Evolutionary conservation across 108 stramenopile species (phyloP).

Genomic region (Cyclotella choctawhatcheeana): DNA sequence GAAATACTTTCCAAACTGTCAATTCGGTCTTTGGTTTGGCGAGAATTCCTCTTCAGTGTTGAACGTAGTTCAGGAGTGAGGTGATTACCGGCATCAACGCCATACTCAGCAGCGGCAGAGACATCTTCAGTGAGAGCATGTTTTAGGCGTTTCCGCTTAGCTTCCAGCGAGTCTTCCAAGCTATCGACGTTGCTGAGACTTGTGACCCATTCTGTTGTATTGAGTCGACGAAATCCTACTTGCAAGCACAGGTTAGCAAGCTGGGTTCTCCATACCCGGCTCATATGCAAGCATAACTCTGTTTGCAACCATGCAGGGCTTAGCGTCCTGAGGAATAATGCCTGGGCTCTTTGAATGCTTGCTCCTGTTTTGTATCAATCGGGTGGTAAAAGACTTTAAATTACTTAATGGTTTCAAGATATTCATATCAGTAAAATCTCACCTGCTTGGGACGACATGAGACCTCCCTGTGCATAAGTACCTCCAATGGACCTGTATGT

Average conservation of each 20-base stretch:
- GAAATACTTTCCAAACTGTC: conserved; percentile 10
- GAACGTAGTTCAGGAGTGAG: too few species aligned
- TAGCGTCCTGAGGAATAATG: conserved; percentile 70
- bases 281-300: conserved; percentile 69
- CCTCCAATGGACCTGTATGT: conserved; percentile 47
- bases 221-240: conserved; percentile 60
- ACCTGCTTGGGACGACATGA: conserved; percentile 11
- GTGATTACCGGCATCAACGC: neutral
- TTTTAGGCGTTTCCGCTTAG: conserved; percentile 69
- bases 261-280: conserved; percentile 76
- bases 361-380: too few species aligned
- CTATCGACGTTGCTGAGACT: conserved; percentile 72
- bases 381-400: too few species aligned
- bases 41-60: neutral
- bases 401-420: too few species aligned
- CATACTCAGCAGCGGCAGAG: neutral
- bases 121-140: conserved; percentile 47
- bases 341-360: conserved; percentile 59
- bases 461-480: neutral
- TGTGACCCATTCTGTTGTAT: conserved; percentile 68
- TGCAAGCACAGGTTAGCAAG: conserved; percentile 79
- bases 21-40: neutral
- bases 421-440: too few species aligned
- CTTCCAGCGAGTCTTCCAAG: conserved; percentile 58
- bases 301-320: conserved; percentile 62